Percentiles rank a stretch among this genome's conserved stretches.
phyloP scores from a whole-genome alignment of 2,329 filamentous ascomycete species.

The Alternaria postmessia region DNA sequence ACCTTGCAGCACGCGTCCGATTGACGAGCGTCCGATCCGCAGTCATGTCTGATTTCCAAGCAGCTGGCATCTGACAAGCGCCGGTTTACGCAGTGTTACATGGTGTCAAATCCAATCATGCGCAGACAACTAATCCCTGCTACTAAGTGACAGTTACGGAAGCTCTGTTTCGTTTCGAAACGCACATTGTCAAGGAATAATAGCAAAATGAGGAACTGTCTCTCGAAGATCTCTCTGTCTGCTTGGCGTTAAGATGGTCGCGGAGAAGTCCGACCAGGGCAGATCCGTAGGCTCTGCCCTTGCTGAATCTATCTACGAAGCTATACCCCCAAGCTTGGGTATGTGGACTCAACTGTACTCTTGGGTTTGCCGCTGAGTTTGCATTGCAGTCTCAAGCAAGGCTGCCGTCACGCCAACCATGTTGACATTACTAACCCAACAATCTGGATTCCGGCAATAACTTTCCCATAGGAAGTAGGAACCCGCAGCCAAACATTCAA shows the following conservation, averaged over 20 bases:
- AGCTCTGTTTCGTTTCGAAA: slow-evolving; percentile 14
- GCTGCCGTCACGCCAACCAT: not conserved
- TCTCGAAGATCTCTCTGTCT: not conserved
- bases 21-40: slow-evolving; percentile 14
- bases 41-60: slow-evolving; percentile 9
- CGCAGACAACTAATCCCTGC: slow-evolving; percentile 1
- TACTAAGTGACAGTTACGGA: not conserved
- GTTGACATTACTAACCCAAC: not conserved
- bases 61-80: slow-evolving; percentile 14
- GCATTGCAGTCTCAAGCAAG: not conserved
- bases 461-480: not conserved
- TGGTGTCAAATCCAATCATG: slow-evolving; percentile 9
- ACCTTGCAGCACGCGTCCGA: slow-evolving; percentile 13
- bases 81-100: slow-evolving; percentile 13
- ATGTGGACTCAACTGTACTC: not conserved
- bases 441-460: not conserved
- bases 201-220: not conserved
- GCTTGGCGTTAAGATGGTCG: not conserved
- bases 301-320: not conserved
- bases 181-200: slow-evolving; percentile 4
- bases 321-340: not conserved
- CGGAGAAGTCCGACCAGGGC: not conserved
- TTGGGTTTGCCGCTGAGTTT: not conserved
- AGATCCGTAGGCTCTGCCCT: not conserved
- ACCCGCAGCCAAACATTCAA: not conserved